Percentiles rank a stretch among this genome's conserved stretches.
phyloP scores from a whole-genome alignment of 1,284 basidiomycete genomes.

The Pterulicium gracile region DNA sequence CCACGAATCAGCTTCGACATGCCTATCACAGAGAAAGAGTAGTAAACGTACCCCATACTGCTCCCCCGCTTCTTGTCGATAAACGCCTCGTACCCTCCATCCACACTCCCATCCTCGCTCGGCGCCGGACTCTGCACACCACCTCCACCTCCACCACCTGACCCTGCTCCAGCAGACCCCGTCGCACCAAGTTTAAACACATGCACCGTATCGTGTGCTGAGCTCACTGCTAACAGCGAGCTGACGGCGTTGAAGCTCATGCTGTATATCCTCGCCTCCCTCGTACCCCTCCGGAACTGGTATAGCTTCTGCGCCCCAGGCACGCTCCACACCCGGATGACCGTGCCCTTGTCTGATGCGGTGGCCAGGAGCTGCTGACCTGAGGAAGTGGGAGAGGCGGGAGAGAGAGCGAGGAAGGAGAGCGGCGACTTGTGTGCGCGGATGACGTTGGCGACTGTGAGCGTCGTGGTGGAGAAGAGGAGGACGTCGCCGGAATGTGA shows the following conservation, averaged over 20 bases:
- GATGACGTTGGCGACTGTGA: slow-evolving; percentile 91
- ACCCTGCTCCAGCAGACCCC: slow-evolving; percentile 7
- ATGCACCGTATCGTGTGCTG: slow-evolving; percentile 94
- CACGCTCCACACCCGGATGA: slow-evolving; percentile 2
- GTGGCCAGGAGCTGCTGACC: slow-evolving; percentile 68
- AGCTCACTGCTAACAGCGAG: slow-evolving; percentile 81
- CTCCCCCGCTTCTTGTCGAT: slow-evolving; percentile 57
- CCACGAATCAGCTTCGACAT: no score
- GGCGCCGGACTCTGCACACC: background rate
- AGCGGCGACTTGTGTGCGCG: slow-evolving; percentile 96
- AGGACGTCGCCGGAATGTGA: slow-evolving; percentile 79
- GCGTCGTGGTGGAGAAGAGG: slow-evolving; percentile 85
- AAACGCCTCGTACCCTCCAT: slow-evolving; percentile 69
- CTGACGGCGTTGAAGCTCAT: slow-evolving; percentile 88
- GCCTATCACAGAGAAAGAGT: slow-evolving; percentile 4
- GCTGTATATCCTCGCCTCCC: slow-evolving; percentile 81
- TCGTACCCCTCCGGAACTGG: slow-evolving; percentile 88
- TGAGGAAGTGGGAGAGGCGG: background rate
- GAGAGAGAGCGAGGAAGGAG: slow-evolving; percentile 46
- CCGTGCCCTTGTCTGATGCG: slow-evolving; percentile 78
- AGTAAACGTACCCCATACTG: slow-evolving; percentile 37
- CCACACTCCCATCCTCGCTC: slow-evolving; percentile 18
- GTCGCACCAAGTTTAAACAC: slow-evolving; percentile 76
- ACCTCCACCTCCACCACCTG: slow-evolving; percentile 10
- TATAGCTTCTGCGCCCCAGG: slow-evolving; percentile 90